Evolutionary conservation across 768 basidiomycete genomes (phyloP), one percentile per base, ranked within the genome.

Genomic region (Russula sp.): DNA sequence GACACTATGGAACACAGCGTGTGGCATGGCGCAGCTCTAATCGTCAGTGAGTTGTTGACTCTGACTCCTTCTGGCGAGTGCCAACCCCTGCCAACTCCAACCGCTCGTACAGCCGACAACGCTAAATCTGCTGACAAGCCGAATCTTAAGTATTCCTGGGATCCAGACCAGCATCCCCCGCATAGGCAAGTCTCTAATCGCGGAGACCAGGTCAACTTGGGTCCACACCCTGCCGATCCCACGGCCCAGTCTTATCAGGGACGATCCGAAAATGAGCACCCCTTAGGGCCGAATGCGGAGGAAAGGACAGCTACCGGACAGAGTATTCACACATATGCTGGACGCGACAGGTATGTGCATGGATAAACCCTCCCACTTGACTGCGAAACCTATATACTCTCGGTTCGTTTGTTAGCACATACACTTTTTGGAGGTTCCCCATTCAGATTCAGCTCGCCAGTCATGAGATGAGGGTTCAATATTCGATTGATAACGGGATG

Each of bases 391-490:
- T 6, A 37, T 37, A 4, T 10, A 10, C 4, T 37, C 35, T 44
- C 35, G 35, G 35, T 10, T 7, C 35, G 16, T 31, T 27, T 22
- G 55, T 32, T 63, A 95, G 94, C 4, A 87, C 88, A 0, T 94
- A 84, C 71, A 92, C 92, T 1, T 99, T 99, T 77, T 98, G 94
- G 90, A 82, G 96, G 57, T 98, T 98, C 77, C 79, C 86, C 70
- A 84, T 98, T 55, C 84, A 87, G 66, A 80, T 99, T 59, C 93
- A 91, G 0, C 22, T 27, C 22, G 22, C 22, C 2, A 2, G 2
- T 8, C 76, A 77, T 42, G 91, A 96, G 76, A 89, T 94, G 81
- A 76, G 78, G 55, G 80, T 98, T 56, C 79, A 75, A 59, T 99
- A 99, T 74, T 81, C 81, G 57, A 79, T 99, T 69, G 98, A 98